Conservation (phyloP, 2,329 filamentous ascomycete species). For the Phialophora macrospora region DNA sequence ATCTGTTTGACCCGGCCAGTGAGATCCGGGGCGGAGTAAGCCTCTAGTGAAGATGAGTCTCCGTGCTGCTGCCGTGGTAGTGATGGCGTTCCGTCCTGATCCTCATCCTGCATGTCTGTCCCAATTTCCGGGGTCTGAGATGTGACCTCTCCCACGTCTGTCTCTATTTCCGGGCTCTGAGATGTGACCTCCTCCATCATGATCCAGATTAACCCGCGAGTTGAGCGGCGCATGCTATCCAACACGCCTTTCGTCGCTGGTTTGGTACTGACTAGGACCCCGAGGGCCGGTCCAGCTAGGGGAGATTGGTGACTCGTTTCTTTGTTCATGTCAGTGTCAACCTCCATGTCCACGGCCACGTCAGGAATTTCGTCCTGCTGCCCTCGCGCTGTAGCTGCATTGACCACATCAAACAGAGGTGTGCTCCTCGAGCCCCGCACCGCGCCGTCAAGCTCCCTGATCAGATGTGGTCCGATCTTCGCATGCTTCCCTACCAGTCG, state of each 20-base stretch:
- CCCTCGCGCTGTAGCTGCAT: neutral
- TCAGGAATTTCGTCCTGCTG: neutral
- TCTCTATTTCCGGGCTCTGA: slow-evolving; percentile 19
- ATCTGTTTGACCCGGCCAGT: slow-evolving; percentile 46
- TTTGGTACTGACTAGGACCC: slow-evolving; percentile 70
- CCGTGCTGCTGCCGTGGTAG: neutral
- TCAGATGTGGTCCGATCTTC: slow-evolving; percentile 51
- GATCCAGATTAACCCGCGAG: slow-evolving; percentile 71
- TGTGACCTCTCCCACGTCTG: neutral
- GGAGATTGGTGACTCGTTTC: neutral
- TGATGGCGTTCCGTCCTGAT: neutral
- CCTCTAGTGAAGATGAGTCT: neutral
- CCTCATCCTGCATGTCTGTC: too few relatives aligned
- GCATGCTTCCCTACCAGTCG: slow-evolving; percentile 43
- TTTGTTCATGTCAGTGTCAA: neutral
- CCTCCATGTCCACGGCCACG: too few relatives aligned
- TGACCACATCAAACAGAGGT: slow-evolving; percentile 11
- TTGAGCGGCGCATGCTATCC: slow-evolving; percentile 69
- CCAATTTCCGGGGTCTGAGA: neutral
- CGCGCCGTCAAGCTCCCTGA: slow-evolving; percentile 64
- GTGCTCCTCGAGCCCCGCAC: slow-evolving; percentile 20
- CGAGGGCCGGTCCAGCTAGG: slow-evolving; percentile 53
- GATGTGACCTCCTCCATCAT: slow-evolving; percentile 47
- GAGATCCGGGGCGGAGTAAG: neutral
- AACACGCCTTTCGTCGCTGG: slow-evolving; percentile 78